Percentiles rank a stretch among this genome's conserved stretches.
These are phyloP conservation scores for Thermochaetoides dissita DNA, from an alignment of 2,329 filamentous ascomycete species.

Conservation along the genomic window DNA sequence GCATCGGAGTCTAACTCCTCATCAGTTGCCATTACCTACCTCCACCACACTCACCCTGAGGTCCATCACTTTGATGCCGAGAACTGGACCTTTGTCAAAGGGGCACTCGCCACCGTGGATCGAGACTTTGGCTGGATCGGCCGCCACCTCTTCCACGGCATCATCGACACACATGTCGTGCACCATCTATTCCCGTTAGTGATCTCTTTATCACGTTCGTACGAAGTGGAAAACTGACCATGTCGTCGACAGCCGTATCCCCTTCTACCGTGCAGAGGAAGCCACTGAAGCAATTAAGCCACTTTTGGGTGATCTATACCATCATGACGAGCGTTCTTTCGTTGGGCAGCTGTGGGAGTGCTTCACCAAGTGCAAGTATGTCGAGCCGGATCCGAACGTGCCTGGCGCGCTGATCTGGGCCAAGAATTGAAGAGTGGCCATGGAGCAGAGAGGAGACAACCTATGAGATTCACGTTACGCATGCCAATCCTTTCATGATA, in stretches of 20 bases:
- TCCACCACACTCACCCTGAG: slow-evolving; percentile 54
- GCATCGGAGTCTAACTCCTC: slow-evolving; percentile 2
- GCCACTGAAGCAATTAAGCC: slow-evolving; percentile 43
- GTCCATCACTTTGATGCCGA: slow-evolving; percentile 45
- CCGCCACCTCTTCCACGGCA: slow-evolving; percentile 51
- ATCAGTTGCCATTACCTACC: slow-evolving; percentile 57
- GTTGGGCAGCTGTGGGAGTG: slow-evolving; percentile 30
- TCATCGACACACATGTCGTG: slow-evolving; percentile 50
- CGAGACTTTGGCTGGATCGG: slow-evolving; percentile 52
- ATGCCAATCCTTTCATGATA: too few relatives aligned
- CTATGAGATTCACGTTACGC: too few relatives aligned
- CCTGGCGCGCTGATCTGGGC: slow-evolving; percentile 25
- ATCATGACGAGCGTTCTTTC: slow-evolving; percentile 29
- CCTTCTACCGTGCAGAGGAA: slow-evolving; percentile 46
- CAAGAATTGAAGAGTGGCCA: background rate
- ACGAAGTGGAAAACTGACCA: background rate
- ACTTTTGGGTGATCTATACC: slow-evolving; percentile 42
- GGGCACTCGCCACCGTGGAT: slow-evolving; percentile 49
- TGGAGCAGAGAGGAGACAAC: too few relatives aligned
- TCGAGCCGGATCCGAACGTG: slow-evolving; percentile 26
- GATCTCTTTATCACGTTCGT: background rate
- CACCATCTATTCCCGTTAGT: slow-evolving; percentile 46
- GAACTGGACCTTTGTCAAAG: slow-evolving; percentile 48
- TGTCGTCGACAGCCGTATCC: slow-evolving; percentile 28
- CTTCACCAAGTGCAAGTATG: slow-evolving; percentile 34